Evolutionary conservation across 1,139 yeast species (phyloP).

Genomic region (Hansenula lynferdii): DNA sequence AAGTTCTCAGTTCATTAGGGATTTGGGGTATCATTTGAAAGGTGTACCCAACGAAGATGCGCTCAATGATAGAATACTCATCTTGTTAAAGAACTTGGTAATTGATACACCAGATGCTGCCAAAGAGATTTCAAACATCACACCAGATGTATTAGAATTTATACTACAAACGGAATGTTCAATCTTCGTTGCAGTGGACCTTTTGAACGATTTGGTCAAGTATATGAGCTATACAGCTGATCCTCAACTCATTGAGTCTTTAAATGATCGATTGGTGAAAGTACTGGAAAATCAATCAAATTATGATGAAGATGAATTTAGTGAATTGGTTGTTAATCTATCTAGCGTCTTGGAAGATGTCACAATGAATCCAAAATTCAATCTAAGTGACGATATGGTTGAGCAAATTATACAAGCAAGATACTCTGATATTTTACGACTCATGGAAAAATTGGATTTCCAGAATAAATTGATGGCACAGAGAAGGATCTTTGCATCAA

Average conservation of each 20-base stretch:
- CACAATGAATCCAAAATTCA: slow-evolving; percentile 12
- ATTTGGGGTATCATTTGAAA: slow-evolving; percentile 7
- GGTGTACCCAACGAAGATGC: slow-evolving; percentile 17
- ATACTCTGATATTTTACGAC: slow-evolving; percentile 6
- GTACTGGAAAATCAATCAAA: slow-evolving; percentile 3
- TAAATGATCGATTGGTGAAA: slow-evolving; percentile 6
- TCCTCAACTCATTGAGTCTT: slow-evolving; percentile 6
- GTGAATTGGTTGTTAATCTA: slow-evolving; percentile 13
- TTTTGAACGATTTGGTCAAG: slow-evolving; percentile 13
- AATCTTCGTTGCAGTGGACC: slow-evolving; percentile 13
- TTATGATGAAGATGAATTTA: slow-evolving; percentile 19
- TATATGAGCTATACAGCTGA: slow-evolving; percentile 5
- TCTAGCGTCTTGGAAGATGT: slow-evolving; percentile 15
- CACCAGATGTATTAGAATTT: slow-evolving; percentile 9
- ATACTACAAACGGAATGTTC: slow-evolving; percentile 6
- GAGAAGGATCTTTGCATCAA: slow-evolving; percentile 17
- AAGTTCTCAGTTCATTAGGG: slow-evolving; percentile 6
- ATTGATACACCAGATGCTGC: slow-evolving; percentile 16
- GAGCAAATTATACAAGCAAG: slow-evolving; percentile 10
- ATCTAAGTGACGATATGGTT: slow-evolving; percentile 8
- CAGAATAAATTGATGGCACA: slow-evolving; percentile 16
- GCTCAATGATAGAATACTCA: slow-evolving; percentile 14
- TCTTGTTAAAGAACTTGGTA: slow-evolving; percentile 18
- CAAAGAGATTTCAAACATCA: slow-evolving; percentile 7
- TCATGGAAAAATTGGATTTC: slow-evolving; percentile 9